Base-by-base conservation (phyloP, 768 basidiomycete species). In the Suillus fuscotomentosus region DNA sequence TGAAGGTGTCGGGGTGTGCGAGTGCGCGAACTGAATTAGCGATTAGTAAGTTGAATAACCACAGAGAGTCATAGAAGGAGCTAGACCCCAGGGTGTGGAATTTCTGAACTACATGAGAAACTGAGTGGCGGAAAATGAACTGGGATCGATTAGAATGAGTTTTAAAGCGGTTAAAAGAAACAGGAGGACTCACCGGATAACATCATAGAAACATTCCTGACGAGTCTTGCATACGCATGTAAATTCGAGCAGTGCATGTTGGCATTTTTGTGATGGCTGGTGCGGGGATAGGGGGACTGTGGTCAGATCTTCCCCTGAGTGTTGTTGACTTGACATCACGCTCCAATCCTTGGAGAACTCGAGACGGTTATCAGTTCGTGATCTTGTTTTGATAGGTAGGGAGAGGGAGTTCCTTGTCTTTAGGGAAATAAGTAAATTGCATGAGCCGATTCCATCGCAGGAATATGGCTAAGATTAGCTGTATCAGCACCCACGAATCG, bases 161-260 rank as follows among this genome's bases (percentile, higher is more conserved):
- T 65, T 61, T 57, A 22, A 31, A 36, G 5, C 10, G 7, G 42
- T 5, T n/a, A 67, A 61, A 62, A 31, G 31, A 13, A 51, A 27
- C 5, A 51, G 15, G 13, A 27, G 7, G 47, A 81, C 83, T 66
- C 77, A 85, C 92, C 92, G 70, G 89, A 79, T 60, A 92, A 76
- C 7, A 91, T 91, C 47, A 94, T 87, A 69, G 94, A 88, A 31
- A 94, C 83, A 65, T 91, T 88, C 61, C 88, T 82, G 66, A 94
- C 86, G 61, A 94, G 79, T 17, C 87, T 87, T 14, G 92, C 88
- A 75, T 93, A 94, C 1, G 90, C 88, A 34, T 90, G 81, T 71
- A 36, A 95, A 76, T 68, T 95, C 92, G 60, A 86, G 83, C 24
- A 94, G 78, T 9, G 92, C 92, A 73, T 94, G 89, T 27, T 86